These are phyloP conservation scores for Nothophoma quercina DNA, from an alignment of 2,329 filamentous ascomycete species.

Conservation along the genomic window DNA sequence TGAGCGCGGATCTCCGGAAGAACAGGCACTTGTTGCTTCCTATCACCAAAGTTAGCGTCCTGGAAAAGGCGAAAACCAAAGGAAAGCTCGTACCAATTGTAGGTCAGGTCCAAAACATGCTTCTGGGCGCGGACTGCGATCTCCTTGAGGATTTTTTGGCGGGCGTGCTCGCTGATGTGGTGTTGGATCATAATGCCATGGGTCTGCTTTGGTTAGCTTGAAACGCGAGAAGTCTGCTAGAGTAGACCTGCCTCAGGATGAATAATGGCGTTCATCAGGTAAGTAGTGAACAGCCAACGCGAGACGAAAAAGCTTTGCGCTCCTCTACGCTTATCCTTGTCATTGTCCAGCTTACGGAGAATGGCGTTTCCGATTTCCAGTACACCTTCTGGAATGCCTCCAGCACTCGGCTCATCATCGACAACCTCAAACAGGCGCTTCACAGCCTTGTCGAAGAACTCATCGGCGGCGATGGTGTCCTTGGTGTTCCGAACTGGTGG, in stretches of 20 bases:
- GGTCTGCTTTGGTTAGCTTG: constrained; percentile 55
- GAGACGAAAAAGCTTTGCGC: constrained; percentile 85
- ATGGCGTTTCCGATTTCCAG: constrained; percentile 87
- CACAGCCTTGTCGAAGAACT: constrained; percentile 86
- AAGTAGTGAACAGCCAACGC: constrained; percentile 91
- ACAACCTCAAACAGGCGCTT: constrained; percentile 84
- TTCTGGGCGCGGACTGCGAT: constrained; percentile 82
- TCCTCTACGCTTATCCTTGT: constrained; percentile 70
- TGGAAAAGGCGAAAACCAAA: constrained; percentile 22
- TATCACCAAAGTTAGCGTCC: constrained; percentile 40
- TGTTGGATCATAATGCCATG: constrained; percentile 79
- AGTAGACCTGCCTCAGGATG: constrained; percentile 76
- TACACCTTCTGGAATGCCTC: constrained; percentile 85
- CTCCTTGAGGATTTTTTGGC: constrained; percentile 76
- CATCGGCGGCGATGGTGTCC: constrained; percentile 81
- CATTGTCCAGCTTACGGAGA: constrained; percentile 74
- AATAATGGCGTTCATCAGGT: constrained; percentile 81
- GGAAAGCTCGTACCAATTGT: constrained; percentile 66
- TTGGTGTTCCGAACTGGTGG: constrained; percentile 77
- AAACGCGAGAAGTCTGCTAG: constrained; percentile 18
- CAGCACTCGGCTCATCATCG: constrained; percentile 77
- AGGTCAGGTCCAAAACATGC: constrained; percentile 77
- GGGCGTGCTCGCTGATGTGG: constrained; percentile 88
- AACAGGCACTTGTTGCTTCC: constrained; percentile 68
- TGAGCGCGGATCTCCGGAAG: constrained; percentile 70